Evolutionary conservation across 2,329 filamentous ascomycete genomes (phyloP), one percentile per base, ranked within the genome.

Genomic region (Didymella sp.): DNA sequence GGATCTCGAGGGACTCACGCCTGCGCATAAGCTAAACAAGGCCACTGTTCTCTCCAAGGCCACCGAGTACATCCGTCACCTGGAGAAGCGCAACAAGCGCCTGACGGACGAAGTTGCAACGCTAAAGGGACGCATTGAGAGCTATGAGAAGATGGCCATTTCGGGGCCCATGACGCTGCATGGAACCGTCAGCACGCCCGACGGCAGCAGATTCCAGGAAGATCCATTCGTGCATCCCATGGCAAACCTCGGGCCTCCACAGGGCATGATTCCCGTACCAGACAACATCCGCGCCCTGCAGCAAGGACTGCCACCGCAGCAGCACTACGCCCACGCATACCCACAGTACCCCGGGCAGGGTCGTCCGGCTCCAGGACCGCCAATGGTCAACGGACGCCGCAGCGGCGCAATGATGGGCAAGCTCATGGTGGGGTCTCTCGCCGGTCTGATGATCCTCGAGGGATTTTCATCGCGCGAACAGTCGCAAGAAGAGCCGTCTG

Each of bases 21-120:
- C 92, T 0, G 92, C 92, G 6, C 93, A 96, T 79, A 98, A 98
- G 76, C 81, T 97, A 25, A 98, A 98, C 81, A 98, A 98, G 77
- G 94, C 94, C n/a, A 97, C 93, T 2, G 92, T 98, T 47, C 79
- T 98, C 40, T 93, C 91, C 63, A 98, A 98, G 76, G 94, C 94
- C 2, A 97, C 94, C 6, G 94, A 98, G 74, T 98, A 98, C 68
- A 98, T 98, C 64, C 86, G 89, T 33, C 93, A 98, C 77, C 80
- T 98, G 1, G 94, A 98, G 76, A 96, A 96, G 79, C 87, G 92
- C 12, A 96, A 96, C 68, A 90, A 87, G 63, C 87, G 90, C 6
- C 80, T 97, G 9, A 81, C 88, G 49, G 91, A 96, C 42, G 92
- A 98, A 73, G 93, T 96, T 70, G 83, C 80, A 27, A 85, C 85